Conservation (phyloP, 768 basidiomycete species). For the Lentinula sp. region DNA sequence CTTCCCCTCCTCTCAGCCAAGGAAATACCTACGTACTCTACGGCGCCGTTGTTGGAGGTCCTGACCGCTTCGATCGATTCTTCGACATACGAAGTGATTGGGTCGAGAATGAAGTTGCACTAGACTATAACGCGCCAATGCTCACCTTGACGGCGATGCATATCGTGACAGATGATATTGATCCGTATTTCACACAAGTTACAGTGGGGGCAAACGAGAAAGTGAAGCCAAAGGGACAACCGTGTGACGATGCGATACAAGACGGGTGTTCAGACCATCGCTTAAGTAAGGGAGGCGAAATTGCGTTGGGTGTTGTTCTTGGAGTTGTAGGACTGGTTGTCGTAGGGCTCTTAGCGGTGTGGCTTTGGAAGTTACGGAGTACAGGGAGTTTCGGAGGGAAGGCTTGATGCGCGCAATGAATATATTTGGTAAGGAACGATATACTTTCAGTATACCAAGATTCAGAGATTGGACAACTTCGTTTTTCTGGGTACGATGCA, state of each 20-base stretch:
- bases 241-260: constrained; percentile 71
- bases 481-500: background rate
- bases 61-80: constrained; percentile 67
- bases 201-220: constrained; percentile 61
- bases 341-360: constrained; percentile 38
- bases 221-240: constrained; percentile 58
- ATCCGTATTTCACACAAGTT: constrained; percentile 76
- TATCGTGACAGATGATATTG: constrained; percentile 55
- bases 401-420: background rate
- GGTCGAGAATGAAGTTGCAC: constrained; percentile 76
- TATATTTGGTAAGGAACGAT: no score
- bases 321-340: constrained; percentile 57
- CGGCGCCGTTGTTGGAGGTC: constrained; percentile 87
- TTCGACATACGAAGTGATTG: constrained; percentile 87
- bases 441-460: background rate
- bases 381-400: background rate
- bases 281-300: constrained; percentile 55
- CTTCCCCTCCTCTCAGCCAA: constrained; percentile 39
- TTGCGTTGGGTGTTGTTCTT: constrained; percentile 67
- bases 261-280: constrained; percentile 43
- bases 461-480: background rate
- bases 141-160: constrained; percentile 81
- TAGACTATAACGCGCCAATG: constrained; percentile 89
- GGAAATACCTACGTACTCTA: constrained; percentile 76
- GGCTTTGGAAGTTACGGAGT: constrained; percentile 20